Base-by-base conservation (phyloP, 768 basidiomycete genomes). In the Termitomyces sp. region DNA sequence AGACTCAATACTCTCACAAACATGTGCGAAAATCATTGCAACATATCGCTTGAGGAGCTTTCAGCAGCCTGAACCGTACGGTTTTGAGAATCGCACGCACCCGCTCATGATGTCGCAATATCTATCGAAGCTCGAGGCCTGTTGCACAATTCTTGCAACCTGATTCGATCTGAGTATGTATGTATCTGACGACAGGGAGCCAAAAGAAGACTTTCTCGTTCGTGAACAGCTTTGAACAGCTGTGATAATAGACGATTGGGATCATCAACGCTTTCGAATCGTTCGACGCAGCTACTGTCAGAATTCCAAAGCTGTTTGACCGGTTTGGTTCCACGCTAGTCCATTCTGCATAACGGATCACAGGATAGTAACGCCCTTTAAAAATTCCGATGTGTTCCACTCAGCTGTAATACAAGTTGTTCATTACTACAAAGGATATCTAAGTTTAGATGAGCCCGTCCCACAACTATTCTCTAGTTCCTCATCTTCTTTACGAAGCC, bases 401-500 rank as follows among this genome's bases (percentile, higher is more conserved):
- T 27, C 27, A 27, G 27, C 27, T 27, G 27, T 11, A 6, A 41
- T 41, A 20, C 41, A 42, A n/a, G 4, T 4, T 9, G 11, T 6
- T 20, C n/a, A 15, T n/a, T 39, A 18, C 18, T 12, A 49, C 8
- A 31, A 33, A n/a, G 16, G 18, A 20, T 49, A 37, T 59, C 51
- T 57, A 54, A 27, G 51, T 48, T 56, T 46, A 6, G 61, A 27
- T 13, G 58, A 50, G 15, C 66, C 69, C 45, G 87, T 90, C 27
- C 88, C 89, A 70, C 89, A 91, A 55, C 81, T 83, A 46, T 82
- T 75, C 67, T 91, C 89, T 18, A 90, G 68, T 61, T 89, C 85
- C 64, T 90, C 83, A 57, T 91, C 89, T 63, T 89, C 83, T 62
- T 75, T 80, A 65, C 72, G 75, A 57, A 90, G 66, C 31, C 90